Base-by-base conservation (phyloP, 1,139 yeast species). In the Pichia sp. region DNA sequence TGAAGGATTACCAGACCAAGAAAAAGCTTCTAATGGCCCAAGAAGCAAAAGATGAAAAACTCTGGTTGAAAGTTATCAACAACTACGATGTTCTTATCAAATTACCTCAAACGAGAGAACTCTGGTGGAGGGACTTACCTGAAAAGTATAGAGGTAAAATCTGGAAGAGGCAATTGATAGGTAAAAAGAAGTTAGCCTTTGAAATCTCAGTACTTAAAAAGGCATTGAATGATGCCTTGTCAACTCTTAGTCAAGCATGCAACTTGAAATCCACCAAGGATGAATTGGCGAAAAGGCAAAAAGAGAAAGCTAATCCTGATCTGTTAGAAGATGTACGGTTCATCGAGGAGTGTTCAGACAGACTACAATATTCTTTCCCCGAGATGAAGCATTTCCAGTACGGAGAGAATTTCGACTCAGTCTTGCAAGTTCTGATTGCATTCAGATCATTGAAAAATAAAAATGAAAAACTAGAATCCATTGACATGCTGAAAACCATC, bases 81-180 rank as follows among this genome's bases (percentile, higher is more conserved):
- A 67, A 75, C 49, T 74, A 75, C 56, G 65, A 67, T 31, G 57
- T 64, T 8, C 70, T 71, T 45, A 64, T 78, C 8, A 67, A 69
- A 51, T 63, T 71, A 11, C 71, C 80, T 0, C 62, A 71, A 16
- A 72, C 78, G 7, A 72, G 84, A 52, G 84, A 81, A 54, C 70
- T 83, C 55, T 82, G 85, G 79, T 85, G 90, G 89, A 70, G 87
- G 52, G 89, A 89, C 1, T 68, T 85, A 1, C 85, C 89, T 3
- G 64, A 66, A 43, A 52, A 52, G n/a, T 65, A 76, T 19, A 70
- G 92, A 47, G 68, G 73, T 7, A 67, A 67, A 13, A 72, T 84
- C 5, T 85, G 92, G 92, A 68, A 52, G 16, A 52, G 36, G 31
- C 64, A 60, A 32, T 45, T 59, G 34, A 70, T 78, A 38, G 80